These are phyloP conservation scores for Piloderma croceum DNA, from an alignment of 768 basidiomycete genomes.

Conservation along the genomic window DNA sequence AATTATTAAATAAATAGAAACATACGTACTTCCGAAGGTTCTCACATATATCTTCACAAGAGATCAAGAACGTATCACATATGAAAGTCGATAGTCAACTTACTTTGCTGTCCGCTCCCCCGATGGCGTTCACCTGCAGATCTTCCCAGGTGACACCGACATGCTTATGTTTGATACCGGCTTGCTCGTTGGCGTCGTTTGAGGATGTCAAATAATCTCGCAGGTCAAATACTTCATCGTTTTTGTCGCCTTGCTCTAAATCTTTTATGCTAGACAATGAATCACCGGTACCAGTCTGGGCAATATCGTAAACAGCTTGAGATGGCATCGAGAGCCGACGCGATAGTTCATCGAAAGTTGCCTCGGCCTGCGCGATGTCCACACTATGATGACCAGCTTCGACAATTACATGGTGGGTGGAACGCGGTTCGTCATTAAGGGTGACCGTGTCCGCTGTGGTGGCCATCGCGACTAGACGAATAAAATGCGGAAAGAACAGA, in stretches of 20 bases:
- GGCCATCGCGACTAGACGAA: neutral
- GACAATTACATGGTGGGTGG: neutral
- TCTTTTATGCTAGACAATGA: conserved; percentile 27
- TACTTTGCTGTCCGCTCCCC: conserved; percentile 54
- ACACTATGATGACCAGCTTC: conserved; percentile 30
- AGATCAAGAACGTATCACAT: neutral
- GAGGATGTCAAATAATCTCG: conserved; percentile 62
- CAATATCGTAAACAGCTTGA: conserved; percentile 7
- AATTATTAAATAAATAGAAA: neutral
- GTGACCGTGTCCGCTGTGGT: neutral
- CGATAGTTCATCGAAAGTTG: conserved; percentile 51
- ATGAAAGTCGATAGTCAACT: conserved; percentile 4
- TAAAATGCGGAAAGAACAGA: neutral
- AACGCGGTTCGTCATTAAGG: neutral
- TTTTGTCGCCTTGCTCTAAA: conserved; percentile 40
- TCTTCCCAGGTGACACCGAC: conserved; percentile 74
- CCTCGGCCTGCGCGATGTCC: conserved; percentile 46
- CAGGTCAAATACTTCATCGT: conserved; percentile 51
- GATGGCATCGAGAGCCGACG: conserved; percentile 24
- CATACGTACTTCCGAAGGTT: conserved; percentile 52
- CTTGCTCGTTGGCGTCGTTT: conserved; percentile 58
- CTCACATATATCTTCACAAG: conserved; percentile 44
- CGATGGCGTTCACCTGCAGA: conserved; percentile 56
- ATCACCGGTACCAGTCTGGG: conserved; percentile 17
- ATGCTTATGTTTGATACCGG: conserved; percentile 69